Evolutionary conservation across 345 rosid species (phyloP), one percentile per base, ranked within the genome.

Genomic region (Pelargonium nanum): DNA sequence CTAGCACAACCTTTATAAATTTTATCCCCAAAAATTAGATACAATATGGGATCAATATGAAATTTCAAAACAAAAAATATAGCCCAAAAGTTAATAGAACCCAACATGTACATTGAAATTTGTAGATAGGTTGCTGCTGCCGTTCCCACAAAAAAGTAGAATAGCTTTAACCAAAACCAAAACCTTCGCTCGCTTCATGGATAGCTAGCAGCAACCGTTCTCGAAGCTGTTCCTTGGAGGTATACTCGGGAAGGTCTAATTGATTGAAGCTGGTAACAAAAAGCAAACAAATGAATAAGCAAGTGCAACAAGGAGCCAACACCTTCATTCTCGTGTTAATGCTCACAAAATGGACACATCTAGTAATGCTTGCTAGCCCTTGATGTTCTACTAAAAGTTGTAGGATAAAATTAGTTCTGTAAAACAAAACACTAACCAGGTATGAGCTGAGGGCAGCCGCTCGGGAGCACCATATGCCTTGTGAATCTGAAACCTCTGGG

Each of bases 131-230:
- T 59, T 44, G 45, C 55, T 62, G 28, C 26, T 44, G 44, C 19
- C 55, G 19, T 34, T 32, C 22, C 44, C 12, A 5, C 17, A 19
- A 22, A 21, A 52, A 58, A 13, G n/a, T n/a, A n/a, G n/a, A 58
- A 45, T 56, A 16, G 23, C 24, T 79, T n/a, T 72, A 92, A 69
- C 93, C 98, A 62, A 92, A 92, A 48, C 98, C 98, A 72, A 92
- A 89, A 32, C 98, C 98, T 78, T 89, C 97, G 62, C 88, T 89
- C 45, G 89, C 98, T 75, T 92, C 97, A 26, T 92, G 98, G 57
- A 89, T 92, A 4, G 98, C 97, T 64, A 92, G 97, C 65, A 92
- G 78, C 76, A 92, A 65, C 1, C 97, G 85, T 34, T 92, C 89
- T 70, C 78, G 83, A 57, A 92, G 94, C 68, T 87, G 91, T 58